Evolutionary conservation across 2,329 filamentous ascomycete genomes (phyloP), one percentile per base, ranked within the genome.

Genomic region (Dactylellina sp.): DNA sequence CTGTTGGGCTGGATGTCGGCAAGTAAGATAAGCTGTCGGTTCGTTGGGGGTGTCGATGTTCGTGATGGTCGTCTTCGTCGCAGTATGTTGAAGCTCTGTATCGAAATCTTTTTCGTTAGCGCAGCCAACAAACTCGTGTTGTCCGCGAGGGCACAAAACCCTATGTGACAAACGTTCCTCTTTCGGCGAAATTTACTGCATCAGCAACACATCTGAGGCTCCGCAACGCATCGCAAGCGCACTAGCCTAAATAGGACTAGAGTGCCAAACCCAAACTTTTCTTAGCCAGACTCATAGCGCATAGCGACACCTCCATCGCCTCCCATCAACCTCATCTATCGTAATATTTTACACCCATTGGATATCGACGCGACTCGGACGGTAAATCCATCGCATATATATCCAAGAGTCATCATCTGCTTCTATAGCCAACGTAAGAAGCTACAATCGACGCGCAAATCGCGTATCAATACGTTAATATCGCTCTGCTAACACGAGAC

Each of bases 1-100:
- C 80, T 77, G 81, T 79, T 76, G 74, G 55, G 50, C 9, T 25
- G 40, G 65, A 44, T 57, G 56, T 62, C 59, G 49, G 53, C 56
- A 18, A 62, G 44, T 52, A 62, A 22, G 59, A 32, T 50, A 35
- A 32, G 55, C 46, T 57, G 68, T 64, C 59, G 61, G 50, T 55
- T 57, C 47, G 52, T 60, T 60, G 59, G 55, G 47, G 59, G 60
- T 70, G 65, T 75, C 64, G 59, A 65, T 60, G 52, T 46, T 71
- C 63, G 63, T 49, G 53, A 68, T 59, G 60, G 60, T 72, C 56
- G 76, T 70, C 75, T 71, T 72, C 75, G 66, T 52, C 53, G 52
- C 62, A 50, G 52, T 52, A 57, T 56, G 35, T 24, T 56, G 46
- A 39, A 46, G 37, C 28, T 18, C 25, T 18, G 53, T 55, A 60